Evolutionary conservation across 2,329 filamentous ascomycete species (phyloP), one percentile per base, ranked within the genome.

Genomic region (Pseudogymnoascus sp.): DNA sequence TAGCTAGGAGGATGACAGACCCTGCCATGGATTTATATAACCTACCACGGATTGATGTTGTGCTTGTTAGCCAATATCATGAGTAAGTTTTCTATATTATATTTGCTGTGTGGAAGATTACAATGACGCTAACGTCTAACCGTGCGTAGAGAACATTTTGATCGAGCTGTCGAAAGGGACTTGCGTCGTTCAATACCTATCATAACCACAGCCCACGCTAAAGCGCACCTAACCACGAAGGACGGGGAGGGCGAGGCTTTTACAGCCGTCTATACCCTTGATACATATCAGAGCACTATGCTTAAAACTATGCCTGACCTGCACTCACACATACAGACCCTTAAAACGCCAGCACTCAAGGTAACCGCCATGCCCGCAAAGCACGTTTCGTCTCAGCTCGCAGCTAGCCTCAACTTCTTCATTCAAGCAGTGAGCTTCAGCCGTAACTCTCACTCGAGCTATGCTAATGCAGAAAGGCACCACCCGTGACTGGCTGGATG

Each of bases 401-500:
- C 66, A 75, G 15, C 71, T 75, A 12, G 79, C 7, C 73, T 80
- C 35, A 75, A 78, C 60, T 70, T 76, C 33, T 25, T 76, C 5
- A 65, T 76, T 2, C 62, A 69, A 36, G 72, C 79, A 60, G 52
- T 45, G 40, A 12, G 33, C 33, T 35, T 35, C n/a, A n/a, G n/a
- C n/a, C n/a, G n/a, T n/a, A n/a, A n/a, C n/a, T n/a, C n/a, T n/a
- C n/a, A n/a, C n/a, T n/a, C n/a, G n/a, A 35, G 33, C 33, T 4
- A 35, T 35, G 7, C 33, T 35, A 35, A 55, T 13, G 35, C 8
- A 25, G 6, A 29, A 27, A 61, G 61, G 79, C 87, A 3, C 86
- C 85, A 4, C 86, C 84, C 1, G 86, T 82, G 1, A 87, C 87
- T 68, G 85, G 85, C 33, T 88, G 85, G 84, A 81, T 88, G 74